Base-by-base conservation (phyloP, 495 filamentous ascomycete genomes). In the Amniculicola lignicola region DNA sequence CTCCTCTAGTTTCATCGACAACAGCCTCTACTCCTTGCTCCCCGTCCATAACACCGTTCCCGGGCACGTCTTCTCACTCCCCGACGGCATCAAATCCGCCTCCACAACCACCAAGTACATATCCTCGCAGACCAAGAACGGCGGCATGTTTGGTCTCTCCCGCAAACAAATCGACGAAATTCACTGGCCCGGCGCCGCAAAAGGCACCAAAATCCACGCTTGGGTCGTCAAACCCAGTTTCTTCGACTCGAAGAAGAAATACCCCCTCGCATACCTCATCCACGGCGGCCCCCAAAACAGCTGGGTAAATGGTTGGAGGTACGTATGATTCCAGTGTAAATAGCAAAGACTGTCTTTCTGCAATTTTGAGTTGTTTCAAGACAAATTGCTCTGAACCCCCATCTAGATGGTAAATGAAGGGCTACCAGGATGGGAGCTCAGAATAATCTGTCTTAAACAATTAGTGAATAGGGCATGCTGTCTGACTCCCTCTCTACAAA, bases 261-360 rank as follows among this genome's bases (percentile, higher is more conserved):
- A 95, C 67, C 90, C 90, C 0, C 71, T 96, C 27, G 82, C 84
- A 1, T 89, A 89, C 58, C 65, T 95, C 33, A 87, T 96, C 42
- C 91, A 96, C 59, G 91, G 91, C 44, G 91, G 91, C 0, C 90
- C 90, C 0, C 90, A 95, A 65, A 86, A 86, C 5, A 84, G 87
- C 0, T 95, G 90, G 89, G 78, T 75, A 4, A 88, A 95, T 64
- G 72, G 79, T 24, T 95, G 90, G 90, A 85, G n/a, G n/a, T n/a
- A n/a, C n/a, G n/a, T n/a, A n/a, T n/a, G n/a, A n/a, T n/a, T n/a
- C n/a, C n/a, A n/a, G n/a, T n/a, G n/a, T n/a, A n/a, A n/a, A n/a
- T n/a, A n/a, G n/a, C n/a, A n/a, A n/a, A n/a, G n/a, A n/a, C n/a
- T n/a, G n/a, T n/a, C n/a, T n/a, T n/a, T n/a, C n/a, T n/a, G n/a